Conservation (phyloP, 768 basidiomycete species). For the Strobilomyces dryophilus region DNA sequence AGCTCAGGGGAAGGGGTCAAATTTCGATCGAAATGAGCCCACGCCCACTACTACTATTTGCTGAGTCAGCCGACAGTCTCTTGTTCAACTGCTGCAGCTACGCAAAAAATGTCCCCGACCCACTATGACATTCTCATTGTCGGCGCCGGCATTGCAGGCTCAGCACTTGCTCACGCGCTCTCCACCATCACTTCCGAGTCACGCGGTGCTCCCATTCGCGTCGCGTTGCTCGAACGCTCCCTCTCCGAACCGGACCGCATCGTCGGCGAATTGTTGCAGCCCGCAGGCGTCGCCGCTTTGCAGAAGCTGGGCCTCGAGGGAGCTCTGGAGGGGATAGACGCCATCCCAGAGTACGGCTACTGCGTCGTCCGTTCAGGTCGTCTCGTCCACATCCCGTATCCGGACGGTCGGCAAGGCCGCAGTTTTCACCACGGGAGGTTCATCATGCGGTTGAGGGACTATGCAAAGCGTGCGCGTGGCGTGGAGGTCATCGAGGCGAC, state of each 20-base stretch:
- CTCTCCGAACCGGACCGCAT: slow-evolving; percentile 93
- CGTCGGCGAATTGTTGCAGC: slow-evolving; percentile 95
- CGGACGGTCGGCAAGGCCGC: slow-evolving; percentile 63
- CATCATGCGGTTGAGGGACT: slow-evolving; percentile 70
- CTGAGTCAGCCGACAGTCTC: slow-evolving; percentile 18
- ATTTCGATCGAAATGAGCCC: neutral
- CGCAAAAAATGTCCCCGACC: slow-evolving; percentile 9
- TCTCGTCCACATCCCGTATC: slow-evolving; percentile 88
- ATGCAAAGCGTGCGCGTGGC: slow-evolving; percentile 53
- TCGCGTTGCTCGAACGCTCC: slow-evolving; percentile 88
- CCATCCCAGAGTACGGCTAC: slow-evolving; percentile 80
- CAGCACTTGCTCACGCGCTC: slow-evolving; percentile 81
- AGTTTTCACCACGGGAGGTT: slow-evolving; percentile 95
- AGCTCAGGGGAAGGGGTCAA: no score
- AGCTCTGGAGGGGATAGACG: slow-evolving; percentile 84
- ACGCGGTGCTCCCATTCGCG: slow-evolving; percentile 56
- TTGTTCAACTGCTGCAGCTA: no score
- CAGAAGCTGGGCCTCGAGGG: slow-evolving; percentile 70
- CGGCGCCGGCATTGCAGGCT: slow-evolving; percentile 90
- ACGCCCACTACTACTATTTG: neutral
- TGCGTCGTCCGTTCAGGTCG: slow-evolving; percentile 62
- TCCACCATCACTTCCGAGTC: slow-evolving; percentile 44
- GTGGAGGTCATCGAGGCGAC: slow-evolving; percentile 86
- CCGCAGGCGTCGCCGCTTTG: slow-evolving; percentile 80
- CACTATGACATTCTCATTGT: slow-evolving; percentile 81